Evolutionary conservation across 2,329 filamentous ascomycete species (phyloP).

Genomic region (Ascochyta clinopodiicola): DNA sequence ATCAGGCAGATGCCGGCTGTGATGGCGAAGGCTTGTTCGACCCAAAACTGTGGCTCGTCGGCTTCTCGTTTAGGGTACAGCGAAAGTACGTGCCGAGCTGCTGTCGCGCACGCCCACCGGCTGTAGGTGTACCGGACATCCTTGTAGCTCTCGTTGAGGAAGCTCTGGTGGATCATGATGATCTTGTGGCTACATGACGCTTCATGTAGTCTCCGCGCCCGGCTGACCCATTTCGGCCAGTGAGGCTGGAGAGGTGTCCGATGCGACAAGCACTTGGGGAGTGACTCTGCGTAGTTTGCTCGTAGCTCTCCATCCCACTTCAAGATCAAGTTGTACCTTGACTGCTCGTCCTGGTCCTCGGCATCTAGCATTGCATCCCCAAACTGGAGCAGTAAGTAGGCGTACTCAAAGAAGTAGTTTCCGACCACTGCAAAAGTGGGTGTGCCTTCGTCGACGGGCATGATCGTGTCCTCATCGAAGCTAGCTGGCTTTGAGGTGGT

Average conservation of each 20-base stretch:
- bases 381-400: slow-evolving; percentile 46
- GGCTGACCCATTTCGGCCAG: slow-evolving; percentile 52
- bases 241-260: slow-evolving; percentile 41
- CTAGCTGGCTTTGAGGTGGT: slow-evolving; percentile 43
- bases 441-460: slow-evolving; percentile 24
- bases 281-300: slow-evolving; percentile 38
- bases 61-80: slow-evolving; percentile 46
- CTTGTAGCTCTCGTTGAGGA: slow-evolving; percentile 52
- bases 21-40: slow-evolving; percentile 45
- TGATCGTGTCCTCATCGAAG: slow-evolving; percentile 48
- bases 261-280: slow-evolving; percentile 46
- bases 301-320: slow-evolving; percentile 51
- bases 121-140: slow-evolving; percentile 53
- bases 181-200: slow-evolving; percentile 53
- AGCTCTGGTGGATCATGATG: slow-evolving; percentile 56
- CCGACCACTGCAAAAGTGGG: slow-evolving; percentile 41
- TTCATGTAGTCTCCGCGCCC: slow-evolving; percentile 49
- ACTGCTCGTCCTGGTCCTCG: slow-evolving; percentile 39
- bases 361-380: slow-evolving; percentile 48
- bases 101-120: slow-evolving; percentile 51
- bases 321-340: slow-evolving; percentile 51
- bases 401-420: slow-evolving; percentile 47
- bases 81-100: slow-evolving; percentile 51
- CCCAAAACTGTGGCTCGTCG: slow-evolving; percentile 53
- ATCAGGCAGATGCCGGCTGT: slow-evolving; percentile 39